These are phyloP conservation scores for Combretum micranthum DNA, from an alignment of 345 rosid genomes.

Conservation along the genomic window DNA sequence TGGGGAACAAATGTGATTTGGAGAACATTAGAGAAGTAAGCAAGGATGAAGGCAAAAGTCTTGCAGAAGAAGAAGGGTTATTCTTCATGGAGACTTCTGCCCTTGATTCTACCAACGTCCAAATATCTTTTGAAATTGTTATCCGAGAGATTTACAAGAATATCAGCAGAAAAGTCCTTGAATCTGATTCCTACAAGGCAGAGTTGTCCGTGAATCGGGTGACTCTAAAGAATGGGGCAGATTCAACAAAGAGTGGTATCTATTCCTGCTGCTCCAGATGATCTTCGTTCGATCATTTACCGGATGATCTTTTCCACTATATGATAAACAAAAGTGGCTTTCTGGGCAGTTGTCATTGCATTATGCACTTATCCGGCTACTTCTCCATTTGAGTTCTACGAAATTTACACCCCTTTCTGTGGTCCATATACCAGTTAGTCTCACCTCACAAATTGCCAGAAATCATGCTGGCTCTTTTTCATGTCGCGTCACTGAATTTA, in stretches of 20 bases:
- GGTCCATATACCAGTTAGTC: no score
- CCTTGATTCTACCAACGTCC: slow-evolving; percentile 72
- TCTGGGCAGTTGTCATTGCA: no score
- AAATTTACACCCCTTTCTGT: no score
- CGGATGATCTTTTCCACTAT: background rate
- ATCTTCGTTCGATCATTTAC: background rate
- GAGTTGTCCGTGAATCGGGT: slow-evolving; percentile 56
- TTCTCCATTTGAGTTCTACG: no score
- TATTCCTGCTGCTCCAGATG: slow-evolving; percentile 39
- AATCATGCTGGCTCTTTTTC: no score
- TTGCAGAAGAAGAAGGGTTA: slow-evolving; percentile 72
- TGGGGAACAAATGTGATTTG: slow-evolving; percentile 89
- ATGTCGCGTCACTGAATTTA: no score
- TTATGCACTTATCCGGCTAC: no score
- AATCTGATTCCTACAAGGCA: slow-evolving; percentile 36
- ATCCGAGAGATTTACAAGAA: slow-evolving; percentile 75
- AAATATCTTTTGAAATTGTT: slow-evolving; percentile 82
- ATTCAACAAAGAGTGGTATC: slow-evolving; percentile 19
- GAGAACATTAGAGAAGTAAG: slow-evolving; percentile 69
- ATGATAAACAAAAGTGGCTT: no score
- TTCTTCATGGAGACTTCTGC: slow-evolving; percentile 98
- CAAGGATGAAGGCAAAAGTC: slow-evolving; percentile 62
- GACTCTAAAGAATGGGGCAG: slow-evolving; percentile 34
- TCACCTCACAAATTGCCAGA: no score
- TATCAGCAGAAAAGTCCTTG: slow-evolving; percentile 30